A percentile compares a stretch with the other conserved stretches of the same genome.
These are phyloP conservation scores for Thermomucor indicae-seudaticae DNA, from an alignment of 371 early-diverging fungal species.

Conservation along the genomic window DNA sequence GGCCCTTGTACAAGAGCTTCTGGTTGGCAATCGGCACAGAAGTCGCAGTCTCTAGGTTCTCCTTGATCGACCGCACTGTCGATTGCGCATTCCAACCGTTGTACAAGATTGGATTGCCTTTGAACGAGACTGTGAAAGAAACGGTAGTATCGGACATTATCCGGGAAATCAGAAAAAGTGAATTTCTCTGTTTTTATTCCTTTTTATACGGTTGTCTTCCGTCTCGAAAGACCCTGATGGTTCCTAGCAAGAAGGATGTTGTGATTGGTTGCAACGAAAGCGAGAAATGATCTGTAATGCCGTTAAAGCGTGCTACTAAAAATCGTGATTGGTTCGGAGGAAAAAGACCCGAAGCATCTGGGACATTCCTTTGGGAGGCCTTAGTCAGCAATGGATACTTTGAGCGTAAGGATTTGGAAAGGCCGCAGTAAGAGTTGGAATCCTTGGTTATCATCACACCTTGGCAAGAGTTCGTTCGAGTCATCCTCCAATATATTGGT, in stretches of 20 bases:
- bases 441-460: not conserved
- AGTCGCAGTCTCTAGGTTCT: slow-evolving; percentile 30
- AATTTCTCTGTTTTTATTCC: not conserved
- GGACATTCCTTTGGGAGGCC: too few relatives aligned
- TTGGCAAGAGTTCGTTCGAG: slow-evolving; percentile 1
- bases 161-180: not conserved
- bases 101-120: slow-evolving; percentile 23
- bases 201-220: not conserved
- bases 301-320: too few relatives aligned
- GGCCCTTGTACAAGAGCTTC: slow-evolving; percentile 53
- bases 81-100: slow-evolving; percentile 16
- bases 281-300: too few relatives aligned
- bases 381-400: slow-evolving; percentile 7
- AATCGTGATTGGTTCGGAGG: too few relatives aligned
- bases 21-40: slow-evolving; percentile 33
- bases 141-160: slow-evolving; percentile 12
- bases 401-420: slow-evolving; percentile 51
- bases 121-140: slow-evolving; percentile 41
- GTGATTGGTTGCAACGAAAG: too few relatives aligned
- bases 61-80: slow-evolving; percentile 33
- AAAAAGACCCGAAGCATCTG: not conserved
- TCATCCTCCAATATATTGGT: slow-evolving; percentile 51
- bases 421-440: slow-evolving; percentile 19
- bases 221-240: too few relatives aligned
- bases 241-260: too few relatives aligned